Percentiles rank a stretch among this genome's conserved stretches.
These are phyloP conservation scores for Starmerella ratchasimensis DNA, from an alignment of 805 yeast genomes.

Conservation along the genomic window DNA sequence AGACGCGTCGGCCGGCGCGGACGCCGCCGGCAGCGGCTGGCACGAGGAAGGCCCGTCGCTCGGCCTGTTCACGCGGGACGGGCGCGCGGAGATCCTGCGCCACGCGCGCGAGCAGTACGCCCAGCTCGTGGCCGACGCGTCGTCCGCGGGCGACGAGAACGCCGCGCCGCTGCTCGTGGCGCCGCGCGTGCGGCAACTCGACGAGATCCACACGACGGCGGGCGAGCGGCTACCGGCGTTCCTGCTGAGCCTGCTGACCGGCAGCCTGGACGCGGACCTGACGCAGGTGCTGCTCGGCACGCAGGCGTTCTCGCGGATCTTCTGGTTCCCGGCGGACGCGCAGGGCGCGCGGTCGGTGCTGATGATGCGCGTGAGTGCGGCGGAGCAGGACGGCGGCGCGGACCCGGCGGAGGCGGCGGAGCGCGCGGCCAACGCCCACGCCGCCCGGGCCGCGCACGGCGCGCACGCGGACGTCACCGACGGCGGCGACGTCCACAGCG, in stretches of 20 bases:
- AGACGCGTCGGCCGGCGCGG: too few relatives aligned
- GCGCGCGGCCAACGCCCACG: not conserved
- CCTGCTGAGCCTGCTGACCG: constrained; percentile 11
- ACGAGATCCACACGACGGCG: not conserved
- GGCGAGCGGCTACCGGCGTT: constrained; percentile 11
- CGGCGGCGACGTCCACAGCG: not conserved
- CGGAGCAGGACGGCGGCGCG: not conserved
- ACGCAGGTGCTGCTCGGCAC: constrained; percentile 4
- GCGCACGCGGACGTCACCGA: not conserved
- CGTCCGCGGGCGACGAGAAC: too few relatives aligned
- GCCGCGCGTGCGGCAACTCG: not conserved
- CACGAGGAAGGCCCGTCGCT: too few relatives aligned
- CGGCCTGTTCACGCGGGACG: too few relatives aligned
- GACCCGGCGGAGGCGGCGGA: not conserved
- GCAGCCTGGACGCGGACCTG: constrained; percentile 12
- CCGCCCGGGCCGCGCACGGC: not conserved
- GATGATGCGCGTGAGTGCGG: constrained; percentile 37
- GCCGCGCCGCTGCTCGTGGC: not conserved
- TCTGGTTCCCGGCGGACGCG: constrained; percentile 17
- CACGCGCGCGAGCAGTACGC: too few relatives aligned
- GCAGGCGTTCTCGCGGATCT: constrained; percentile 15
- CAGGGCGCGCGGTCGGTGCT: constrained; percentile 32
- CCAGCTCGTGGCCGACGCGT: not conserved
- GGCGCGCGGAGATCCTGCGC: too few relatives aligned
- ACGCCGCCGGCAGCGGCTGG: too few relatives aligned